A percentile compares a stretch with the other conserved stretches of the same genome.
Evolutionary conservation across 768 basidiomycete genomes (phyloP).

Genomic region (Lactifluus volemus): DNA sequence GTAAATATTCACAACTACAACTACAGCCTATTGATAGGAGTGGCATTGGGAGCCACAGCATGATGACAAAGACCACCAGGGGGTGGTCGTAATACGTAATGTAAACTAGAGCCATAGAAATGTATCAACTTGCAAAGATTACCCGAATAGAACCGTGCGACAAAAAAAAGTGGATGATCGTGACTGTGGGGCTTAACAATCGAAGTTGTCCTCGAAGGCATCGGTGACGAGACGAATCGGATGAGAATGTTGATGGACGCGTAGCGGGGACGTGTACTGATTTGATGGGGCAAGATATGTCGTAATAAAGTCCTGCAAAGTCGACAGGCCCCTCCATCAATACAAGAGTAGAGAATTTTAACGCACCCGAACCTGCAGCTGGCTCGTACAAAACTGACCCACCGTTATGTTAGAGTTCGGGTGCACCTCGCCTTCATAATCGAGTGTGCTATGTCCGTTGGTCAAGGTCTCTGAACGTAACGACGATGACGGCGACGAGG

Average conservation of each 20-base stretch:
- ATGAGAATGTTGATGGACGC: constrained; percentile 35
- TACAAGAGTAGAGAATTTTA: too few species aligned
- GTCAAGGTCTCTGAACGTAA: constrained; percentile 18
- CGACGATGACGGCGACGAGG: constrained; percentile 19
- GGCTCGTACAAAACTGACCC: constrained; percentile 39
- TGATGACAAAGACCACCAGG: background rate
- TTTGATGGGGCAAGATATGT: constrained; percentile 36
- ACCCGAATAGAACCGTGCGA: background rate
- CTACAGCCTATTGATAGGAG: background rate
- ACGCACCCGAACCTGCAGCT: constrained; percentile 43
- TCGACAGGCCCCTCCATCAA: background rate
- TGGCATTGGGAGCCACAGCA: background rate
- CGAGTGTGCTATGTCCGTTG: constrained; percentile 34
- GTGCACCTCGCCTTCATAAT: constrained; percentile 52
- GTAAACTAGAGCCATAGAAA: background rate
- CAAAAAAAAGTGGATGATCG: background rate
- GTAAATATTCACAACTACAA: background rate
- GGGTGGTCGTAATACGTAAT: background rate
- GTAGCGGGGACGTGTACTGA: constrained; percentile 30
- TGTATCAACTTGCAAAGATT: background rate
- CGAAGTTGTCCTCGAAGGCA: constrained; percentile 23
- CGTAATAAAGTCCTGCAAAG: constrained; percentile 50
- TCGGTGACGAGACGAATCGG: constrained; percentile 56
- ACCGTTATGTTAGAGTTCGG: constrained; percentile 31
- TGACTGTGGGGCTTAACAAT: background rate